phyloP scores from a whole-genome alignment of 2,329 filamentous ascomycete genomes.

The Colletotrichum spaethianum region DNA sequence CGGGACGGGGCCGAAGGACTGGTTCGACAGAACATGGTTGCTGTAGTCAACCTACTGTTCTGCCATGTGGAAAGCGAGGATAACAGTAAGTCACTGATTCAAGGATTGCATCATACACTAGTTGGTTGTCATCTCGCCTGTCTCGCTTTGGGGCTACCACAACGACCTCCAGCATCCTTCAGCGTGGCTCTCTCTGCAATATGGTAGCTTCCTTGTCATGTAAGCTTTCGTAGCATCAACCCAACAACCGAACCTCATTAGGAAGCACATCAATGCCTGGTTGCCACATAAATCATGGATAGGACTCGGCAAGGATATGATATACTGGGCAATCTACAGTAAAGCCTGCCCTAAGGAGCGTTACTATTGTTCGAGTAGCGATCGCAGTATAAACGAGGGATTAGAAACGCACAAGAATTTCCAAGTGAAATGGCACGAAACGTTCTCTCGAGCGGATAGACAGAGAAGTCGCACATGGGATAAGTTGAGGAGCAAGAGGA shows the following conservation, averaged over 20 bases:
- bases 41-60: background rate
- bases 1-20: background rate
- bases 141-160: background rate
- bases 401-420: background rate
- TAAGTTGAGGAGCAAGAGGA: background rate
- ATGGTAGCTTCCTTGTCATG: background rate
- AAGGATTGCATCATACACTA: background rate
- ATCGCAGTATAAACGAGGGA: background rate
- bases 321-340: background rate
- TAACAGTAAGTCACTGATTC: background rate
- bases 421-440: background rate
- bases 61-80: background rate
- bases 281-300: background rate
- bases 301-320: background rate
- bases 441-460: background rate
- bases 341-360: background rate
- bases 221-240: no score
- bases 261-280: background rate
- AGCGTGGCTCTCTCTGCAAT: background rate
- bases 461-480: background rate
- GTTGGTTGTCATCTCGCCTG: background rate
- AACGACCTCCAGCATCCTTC: background rate
- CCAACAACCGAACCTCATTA: background rate
- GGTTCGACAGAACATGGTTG: background rate
- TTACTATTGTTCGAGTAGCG: background rate